Conservation (phyloP, 73 alveolate genomes). For the Uronychia setigera region DNA sequence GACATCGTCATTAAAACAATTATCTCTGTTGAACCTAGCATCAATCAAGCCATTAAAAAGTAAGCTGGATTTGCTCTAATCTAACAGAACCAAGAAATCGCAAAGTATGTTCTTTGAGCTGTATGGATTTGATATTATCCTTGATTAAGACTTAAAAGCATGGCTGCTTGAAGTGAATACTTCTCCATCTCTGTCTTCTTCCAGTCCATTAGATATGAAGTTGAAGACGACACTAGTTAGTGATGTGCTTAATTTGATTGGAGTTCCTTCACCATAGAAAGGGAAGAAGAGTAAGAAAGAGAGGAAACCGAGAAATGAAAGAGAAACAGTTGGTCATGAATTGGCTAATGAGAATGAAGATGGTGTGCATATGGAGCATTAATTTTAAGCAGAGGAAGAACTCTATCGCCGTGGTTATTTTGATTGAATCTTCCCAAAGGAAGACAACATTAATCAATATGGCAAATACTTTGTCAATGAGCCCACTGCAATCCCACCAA, state of each 20-base stretch:
- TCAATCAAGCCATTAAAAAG: constrained; percentile 37
- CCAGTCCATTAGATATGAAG: constrained; percentile 85
- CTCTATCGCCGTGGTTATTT: not conserved
- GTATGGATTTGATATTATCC: constrained; percentile 97
- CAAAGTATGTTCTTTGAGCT: constrained; percentile 91
- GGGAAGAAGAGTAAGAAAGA: constrained; percentile 75
- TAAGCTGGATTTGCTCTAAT: not conserved
- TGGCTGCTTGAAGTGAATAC: constrained; percentile 97
- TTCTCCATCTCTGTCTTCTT: constrained; percentile 87
- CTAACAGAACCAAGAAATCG: constrained; percentile 49
- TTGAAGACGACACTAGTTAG: constrained; percentile 88
- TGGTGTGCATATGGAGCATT: not conserved
- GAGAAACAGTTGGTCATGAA: not conserved
- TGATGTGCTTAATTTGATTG: constrained; percentile 80
- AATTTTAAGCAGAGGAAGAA: not conserved
- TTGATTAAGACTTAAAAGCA: constrained; percentile 91
- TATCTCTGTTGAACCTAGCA: constrained; percentile 71
- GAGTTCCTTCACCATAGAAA: constrained; percentile 39
- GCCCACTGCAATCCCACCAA: too few relatives aligned
- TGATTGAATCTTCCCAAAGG: not conserved
- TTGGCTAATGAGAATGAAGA: not conserved
- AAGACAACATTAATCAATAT: too few relatives aligned
- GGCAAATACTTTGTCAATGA: too few relatives aligned
- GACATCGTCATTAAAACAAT: constrained; percentile 82
- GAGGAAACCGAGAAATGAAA: not conserved